phyloP scores from a whole-genome alignment of 2,329 filamentous ascomycete species.

The Shiraia sp. region DNA sequence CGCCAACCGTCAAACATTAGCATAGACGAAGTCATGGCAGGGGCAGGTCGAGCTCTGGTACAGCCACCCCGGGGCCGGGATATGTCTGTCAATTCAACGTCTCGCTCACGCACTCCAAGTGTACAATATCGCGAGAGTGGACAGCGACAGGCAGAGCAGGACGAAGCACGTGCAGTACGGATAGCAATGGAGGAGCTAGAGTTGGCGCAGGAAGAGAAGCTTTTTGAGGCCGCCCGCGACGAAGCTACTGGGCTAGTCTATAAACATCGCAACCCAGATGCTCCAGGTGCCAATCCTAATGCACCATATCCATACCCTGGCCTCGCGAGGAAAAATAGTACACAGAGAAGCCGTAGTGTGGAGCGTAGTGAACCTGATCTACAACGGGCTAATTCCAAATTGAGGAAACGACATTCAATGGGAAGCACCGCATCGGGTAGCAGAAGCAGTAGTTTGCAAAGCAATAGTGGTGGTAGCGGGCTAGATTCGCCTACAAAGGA shows the following conservation, averaged over 20 bases:
- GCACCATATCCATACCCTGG: constrained; percentile 61
- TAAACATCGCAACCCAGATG: constrained; percentile 72
- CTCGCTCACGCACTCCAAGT: constrained; percentile 59
- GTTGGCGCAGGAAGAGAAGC: constrained; percentile 63
- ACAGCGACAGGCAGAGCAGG: constrained; percentile 78
- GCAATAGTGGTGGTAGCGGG: constrained; percentile 40
- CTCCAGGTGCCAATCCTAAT: constrained; percentile 62
- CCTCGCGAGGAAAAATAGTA: constrained; percentile 68
- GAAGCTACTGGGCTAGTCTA: constrained; percentile 80
- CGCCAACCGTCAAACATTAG: constrained; percentile 30
- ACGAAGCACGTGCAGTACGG: constrained; percentile 71
- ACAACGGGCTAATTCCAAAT: constrained; percentile 37
- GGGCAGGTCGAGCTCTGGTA: constrained; percentile 37
- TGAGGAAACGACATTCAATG: constrained; percentile 43
- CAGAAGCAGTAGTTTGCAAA: constrained; percentile 45
- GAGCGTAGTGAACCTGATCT: constrained; percentile 36
- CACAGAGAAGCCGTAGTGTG: constrained; percentile 58
- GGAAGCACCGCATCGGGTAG: constrained; percentile 36
- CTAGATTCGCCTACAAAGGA: constrained; percentile 30
- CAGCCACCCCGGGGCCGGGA: constrained; percentile 48
- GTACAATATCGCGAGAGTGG: constrained; percentile 71
- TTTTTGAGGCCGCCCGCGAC: constrained; percentile 72
- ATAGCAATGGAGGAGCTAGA: constrained; percentile 76
- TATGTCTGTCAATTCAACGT: constrained; percentile 40
- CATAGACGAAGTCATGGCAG: constrained; percentile 30